Evolutionary conservation across 2,329 filamentous ascomycete genomes (phyloP), one percentile per base, ranked within the genome.

Genomic region (Colletotrichum salicis): DNA sequence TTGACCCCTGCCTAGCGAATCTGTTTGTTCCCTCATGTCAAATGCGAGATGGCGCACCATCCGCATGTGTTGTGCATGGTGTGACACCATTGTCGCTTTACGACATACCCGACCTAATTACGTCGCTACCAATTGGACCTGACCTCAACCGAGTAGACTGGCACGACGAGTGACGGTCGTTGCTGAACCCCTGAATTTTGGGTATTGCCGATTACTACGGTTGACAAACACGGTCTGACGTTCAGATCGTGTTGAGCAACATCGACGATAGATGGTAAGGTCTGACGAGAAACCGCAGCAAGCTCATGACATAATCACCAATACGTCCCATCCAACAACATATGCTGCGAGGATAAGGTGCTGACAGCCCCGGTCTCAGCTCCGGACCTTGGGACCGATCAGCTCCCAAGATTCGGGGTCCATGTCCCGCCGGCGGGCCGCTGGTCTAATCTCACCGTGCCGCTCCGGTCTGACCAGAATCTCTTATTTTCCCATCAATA

Each of bases 11-110:
- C 6, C 15, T 60, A 35, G 33, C 4, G 55, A 56, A 57, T 66
- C 22, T 24, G 33, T 67, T 24, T 61, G 67, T 52, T 45, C 54
- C 45, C n/a, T 12, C 48, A 51, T 29, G 55, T 37, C 11, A 6
- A 6, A 66, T 56, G 62, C 62, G 19, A 41, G 62, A 70, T 51
- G 48, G 48, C 22, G 62, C 54, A 27, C 55, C 13, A 13, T 55
- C 31, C 37, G 51, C 6, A 24, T 57, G 27, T 57, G 37, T 31
- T 35, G 4, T 15, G 37, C 19, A 35, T 63, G 64, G 2, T 35
- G 58, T 67, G 27, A 41, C 4, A 48, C 41, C 19, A 5, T 11
- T n/a, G 41, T 10, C 19, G n/a, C 8, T 45, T 35, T 37, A n/a
- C 41, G 7, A n/a, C 12, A 33, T 59, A 22, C 54, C 13, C 45